These are phyloP conservation scores for Globisporangium rhizosaccharum DNA, from an alignment of 352 stramenopile species.

Conservation along the genomic window DNA sequence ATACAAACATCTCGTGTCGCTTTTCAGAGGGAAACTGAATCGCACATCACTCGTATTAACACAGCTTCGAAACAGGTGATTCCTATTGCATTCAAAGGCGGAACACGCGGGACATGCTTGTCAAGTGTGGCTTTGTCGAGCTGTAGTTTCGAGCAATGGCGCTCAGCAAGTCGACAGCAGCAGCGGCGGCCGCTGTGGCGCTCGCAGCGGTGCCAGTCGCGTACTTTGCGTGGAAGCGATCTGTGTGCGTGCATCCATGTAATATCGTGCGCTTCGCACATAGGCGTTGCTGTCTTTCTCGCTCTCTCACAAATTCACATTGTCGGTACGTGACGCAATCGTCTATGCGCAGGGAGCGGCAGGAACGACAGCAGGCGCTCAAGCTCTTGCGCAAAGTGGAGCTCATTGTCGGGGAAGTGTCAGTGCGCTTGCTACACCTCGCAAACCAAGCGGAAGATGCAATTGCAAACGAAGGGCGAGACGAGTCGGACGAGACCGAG, in stretches of 20 bases:
- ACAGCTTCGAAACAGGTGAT: not conserved
- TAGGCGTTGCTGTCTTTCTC: not conserved
- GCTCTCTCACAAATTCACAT: no score
- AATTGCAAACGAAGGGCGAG: constrained; percentile 34
- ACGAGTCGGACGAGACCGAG: constrained; percentile 19
- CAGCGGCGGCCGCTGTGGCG: constrained; percentile 9
- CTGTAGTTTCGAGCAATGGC: not conserved
- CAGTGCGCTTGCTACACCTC: constrained; percentile 54
- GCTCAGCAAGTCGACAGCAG: constrained; percentile 4
- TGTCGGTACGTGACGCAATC: no score
- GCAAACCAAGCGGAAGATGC: constrained; percentile 64
- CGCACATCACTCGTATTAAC: not conserved
- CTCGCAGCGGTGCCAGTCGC: constrained; percentile 33
- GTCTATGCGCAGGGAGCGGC: constrained; percentile 18
- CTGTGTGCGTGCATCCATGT: constrained; percentile 19
- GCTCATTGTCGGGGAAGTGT: constrained; percentile 58
- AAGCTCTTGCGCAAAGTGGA: constrained; percentile 74
- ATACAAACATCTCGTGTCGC: not conserved
- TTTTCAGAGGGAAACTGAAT: not conserved
- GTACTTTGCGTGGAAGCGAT: constrained; percentile 33
- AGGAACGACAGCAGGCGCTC: constrained; percentile 40
- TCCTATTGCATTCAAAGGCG: not conserved
- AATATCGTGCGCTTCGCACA: not conserved
- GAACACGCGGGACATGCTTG: not conserved
- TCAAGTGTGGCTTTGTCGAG: not conserved